Conservation (phyloP, 75 land plant species). For the Pinus tabuliformis region DNA sequence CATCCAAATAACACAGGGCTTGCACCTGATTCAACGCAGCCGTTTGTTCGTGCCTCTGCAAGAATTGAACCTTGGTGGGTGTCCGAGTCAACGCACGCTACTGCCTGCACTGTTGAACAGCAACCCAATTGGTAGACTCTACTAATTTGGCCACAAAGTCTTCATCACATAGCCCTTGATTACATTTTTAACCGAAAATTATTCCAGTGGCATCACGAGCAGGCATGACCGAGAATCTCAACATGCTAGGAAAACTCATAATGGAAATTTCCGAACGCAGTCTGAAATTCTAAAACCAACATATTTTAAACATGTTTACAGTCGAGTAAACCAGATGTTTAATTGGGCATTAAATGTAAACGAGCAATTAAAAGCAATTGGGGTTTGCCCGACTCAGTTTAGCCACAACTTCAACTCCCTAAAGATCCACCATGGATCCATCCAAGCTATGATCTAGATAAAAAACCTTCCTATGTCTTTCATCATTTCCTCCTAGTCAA, state of each 20-base stretch:
- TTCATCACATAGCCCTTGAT: background rate
- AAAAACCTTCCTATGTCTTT: background rate
- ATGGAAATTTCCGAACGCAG: background rate
- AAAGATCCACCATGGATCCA: background rate
- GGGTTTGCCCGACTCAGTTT: background rate
- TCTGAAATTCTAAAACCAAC: background rate
- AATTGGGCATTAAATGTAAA: background rate
- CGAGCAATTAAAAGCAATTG: background rate
- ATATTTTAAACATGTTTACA: background rate
- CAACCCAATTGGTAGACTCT: no score
- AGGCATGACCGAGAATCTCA: background rate
- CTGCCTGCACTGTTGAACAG: no score
- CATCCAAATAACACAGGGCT: no score
- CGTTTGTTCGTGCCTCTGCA: no score
- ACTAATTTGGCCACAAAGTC: no score
- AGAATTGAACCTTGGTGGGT: no score
- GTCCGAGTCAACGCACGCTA: no score
- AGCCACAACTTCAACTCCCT: background rate
- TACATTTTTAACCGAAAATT: background rate
- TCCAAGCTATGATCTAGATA: background rate
- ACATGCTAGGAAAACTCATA: background rate
- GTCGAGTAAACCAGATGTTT: background rate
- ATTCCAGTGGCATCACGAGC: background rate
- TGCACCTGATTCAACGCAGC: no score
- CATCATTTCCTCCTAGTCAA: background rate